Conservation (phyloP, 148 eudicot genomes). For the Polygonum aviculare region DNA sequence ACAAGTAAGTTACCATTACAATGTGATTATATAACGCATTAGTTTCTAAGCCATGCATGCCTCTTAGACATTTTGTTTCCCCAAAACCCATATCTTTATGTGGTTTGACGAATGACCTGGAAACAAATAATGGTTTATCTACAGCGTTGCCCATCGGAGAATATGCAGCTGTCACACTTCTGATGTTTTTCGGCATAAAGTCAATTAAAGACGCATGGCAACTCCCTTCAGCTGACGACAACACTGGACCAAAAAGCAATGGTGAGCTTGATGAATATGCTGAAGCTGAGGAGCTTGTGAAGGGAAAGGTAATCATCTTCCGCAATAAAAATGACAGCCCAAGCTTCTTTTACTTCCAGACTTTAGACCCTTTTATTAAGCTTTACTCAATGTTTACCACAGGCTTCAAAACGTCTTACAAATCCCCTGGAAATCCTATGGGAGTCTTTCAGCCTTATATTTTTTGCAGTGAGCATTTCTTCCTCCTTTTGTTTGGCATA, state of each 20-base stretch:
- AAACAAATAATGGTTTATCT: constrained; percentile 9
- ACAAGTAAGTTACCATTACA: constrained; percentile 51
- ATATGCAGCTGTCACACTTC: constrained; percentile 84
- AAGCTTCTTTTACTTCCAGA: neutral
- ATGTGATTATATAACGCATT: neutral
- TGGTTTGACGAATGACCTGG: neutral
- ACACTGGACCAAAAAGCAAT: constrained; percentile 35
- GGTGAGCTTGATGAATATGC: constrained; percentile 72
- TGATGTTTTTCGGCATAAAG: constrained; percentile 88
- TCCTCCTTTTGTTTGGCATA: neutral
- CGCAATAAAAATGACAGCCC: neutral
- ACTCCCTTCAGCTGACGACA: constrained; percentile 48
- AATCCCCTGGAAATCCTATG: constrained; percentile 87
- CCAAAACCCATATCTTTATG: neutral
- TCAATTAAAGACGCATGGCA: constrained; percentile 97
- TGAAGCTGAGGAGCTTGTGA: constrained; percentile 95
- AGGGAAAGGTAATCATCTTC: constrained; percentile 50
- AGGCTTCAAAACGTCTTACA: constrained; percentile 59
- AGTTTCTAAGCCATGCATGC: neutral
- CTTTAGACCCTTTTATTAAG: neutral
- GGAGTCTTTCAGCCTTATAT: constrained; percentile 90
- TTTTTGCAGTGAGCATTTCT: constrained; percentile 74
- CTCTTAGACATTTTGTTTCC: neutral
- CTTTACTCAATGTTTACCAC: constrained; percentile 8
- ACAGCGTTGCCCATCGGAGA: constrained; percentile 96